Evolutionary conservation across 495 filamentous ascomycete species (phyloP).

Genomic region (Durotheca rogersii): DNA sequence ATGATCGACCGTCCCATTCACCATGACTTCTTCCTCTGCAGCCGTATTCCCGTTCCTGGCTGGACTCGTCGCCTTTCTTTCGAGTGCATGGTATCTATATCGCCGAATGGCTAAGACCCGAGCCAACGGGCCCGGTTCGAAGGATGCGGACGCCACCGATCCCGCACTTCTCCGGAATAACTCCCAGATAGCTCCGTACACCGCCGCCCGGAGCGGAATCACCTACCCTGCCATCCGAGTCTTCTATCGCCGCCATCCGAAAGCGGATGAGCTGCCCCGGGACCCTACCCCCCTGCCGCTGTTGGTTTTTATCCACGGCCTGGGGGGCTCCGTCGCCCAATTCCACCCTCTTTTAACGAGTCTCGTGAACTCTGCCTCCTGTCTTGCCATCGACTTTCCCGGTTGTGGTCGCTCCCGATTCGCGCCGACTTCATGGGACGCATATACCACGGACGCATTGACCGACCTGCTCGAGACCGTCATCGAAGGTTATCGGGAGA

Average conservation of each 20-base stretch:
- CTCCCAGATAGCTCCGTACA: constrained; percentile 69
- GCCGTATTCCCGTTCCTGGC: constrained; percentile 12
- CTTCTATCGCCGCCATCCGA: constrained; percentile 79
- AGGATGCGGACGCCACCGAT: constrained; percentile 55
- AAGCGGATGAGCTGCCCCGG: constrained; percentile 72
- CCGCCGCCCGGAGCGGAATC: constrained; percentile 55
- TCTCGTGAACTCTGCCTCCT: constrained; percentile 81
- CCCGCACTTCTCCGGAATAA: constrained; percentile 76
- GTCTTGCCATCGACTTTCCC: constrained; percentile 85
- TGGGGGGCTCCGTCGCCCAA: constrained; percentile 86
- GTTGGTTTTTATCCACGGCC: constrained; percentile 86
- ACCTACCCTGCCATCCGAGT: constrained; percentile 78
- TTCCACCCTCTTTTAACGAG: constrained; percentile 81
- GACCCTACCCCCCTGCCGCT: constrained; percentile 74
- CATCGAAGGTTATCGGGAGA: constrained; percentile 68
- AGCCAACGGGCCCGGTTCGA: constrained; percentile 26
- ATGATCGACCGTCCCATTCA: constrained; percentile 12
- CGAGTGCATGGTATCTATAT: constrained; percentile 26
- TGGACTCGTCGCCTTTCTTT: constrained; percentile 23
- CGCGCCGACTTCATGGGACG: constrained; percentile 67
- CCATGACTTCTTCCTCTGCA: constrained; percentile 27
- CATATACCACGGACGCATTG: constrained; percentile 76
- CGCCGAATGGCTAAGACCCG: constrained; percentile 34
- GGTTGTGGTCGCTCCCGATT: constrained; percentile 82
- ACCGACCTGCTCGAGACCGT: constrained; percentile 69